Conservation (phyloP, 2,329 filamentous ascomycete genomes). For the Ophiostoma himal-ulmi region DNA sequence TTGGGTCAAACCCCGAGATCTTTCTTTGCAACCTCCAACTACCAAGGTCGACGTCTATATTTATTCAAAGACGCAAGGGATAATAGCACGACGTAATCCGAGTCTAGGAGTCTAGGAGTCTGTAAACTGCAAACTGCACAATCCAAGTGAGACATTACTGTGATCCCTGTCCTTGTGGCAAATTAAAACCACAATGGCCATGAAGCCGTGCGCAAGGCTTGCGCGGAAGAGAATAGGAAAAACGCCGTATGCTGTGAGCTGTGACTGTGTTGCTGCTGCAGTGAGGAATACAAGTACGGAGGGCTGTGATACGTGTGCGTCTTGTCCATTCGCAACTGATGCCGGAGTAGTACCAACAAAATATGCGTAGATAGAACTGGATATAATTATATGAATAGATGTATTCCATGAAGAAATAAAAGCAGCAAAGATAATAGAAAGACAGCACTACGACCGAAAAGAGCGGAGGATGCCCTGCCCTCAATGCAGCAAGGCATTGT, state of each 20-base stretch:
- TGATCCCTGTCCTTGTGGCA: background rate
- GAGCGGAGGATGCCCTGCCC: background rate
- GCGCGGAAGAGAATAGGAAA: background rate
- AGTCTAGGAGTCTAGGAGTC: background rate
- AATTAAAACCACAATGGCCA: background rate
- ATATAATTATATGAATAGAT: background rate
- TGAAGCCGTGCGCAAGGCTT: background rate
- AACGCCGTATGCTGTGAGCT: background rate
- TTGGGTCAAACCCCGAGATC: background rate
- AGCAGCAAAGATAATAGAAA: too few species aligned
- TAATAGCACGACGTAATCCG: background rate
- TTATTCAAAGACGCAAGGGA: background rate
- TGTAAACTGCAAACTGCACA: background rate
- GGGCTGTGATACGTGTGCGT: background rate
- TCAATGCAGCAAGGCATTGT: conserved; percentile 12
- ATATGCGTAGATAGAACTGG: background rate
- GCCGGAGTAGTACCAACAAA: conserved; percentile 1
- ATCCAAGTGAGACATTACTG: background rate
- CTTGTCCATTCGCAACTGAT: conserved; percentile 6
- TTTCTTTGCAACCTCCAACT: background rate
- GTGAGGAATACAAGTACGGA: background rate
- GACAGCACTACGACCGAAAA: background rate
- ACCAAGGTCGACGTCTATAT: background rate
- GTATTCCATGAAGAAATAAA: background rate
- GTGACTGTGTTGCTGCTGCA: background rate